Evolutionary conservation across 2,329 filamentous ascomycete species (phyloP), one percentile per base, ranked within the genome.

Genomic region (Penicillium brasilianum): DNA sequence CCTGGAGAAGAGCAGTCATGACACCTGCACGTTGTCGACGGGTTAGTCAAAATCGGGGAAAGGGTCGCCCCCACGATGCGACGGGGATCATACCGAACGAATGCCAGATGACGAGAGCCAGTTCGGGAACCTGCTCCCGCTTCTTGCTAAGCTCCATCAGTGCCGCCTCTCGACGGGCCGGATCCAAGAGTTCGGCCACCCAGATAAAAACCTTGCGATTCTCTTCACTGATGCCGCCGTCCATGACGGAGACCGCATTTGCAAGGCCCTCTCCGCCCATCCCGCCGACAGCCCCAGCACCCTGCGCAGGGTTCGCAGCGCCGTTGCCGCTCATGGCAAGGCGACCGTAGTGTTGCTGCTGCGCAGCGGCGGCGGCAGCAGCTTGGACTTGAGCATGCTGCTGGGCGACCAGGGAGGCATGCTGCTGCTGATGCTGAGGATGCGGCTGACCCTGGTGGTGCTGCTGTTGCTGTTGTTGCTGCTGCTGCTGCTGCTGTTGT

Each of bases 101-200:
- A 78, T 99, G 95, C 95, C 95, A 99, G 64, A 99, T 83, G 63
- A 99, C 97, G 71, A 99, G 83, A 50, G 95, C 95, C 61, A 99
- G 83, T 81, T 99, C 95, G 0, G 95, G 94, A 16, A 99, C 95
- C 79, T 98, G 95, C 80, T 99, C 95, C 59, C 95, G 85, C 85
- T 99, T 99, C 84, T 99, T 99, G 81, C 94, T 98, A 55, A 99
- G 85, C 78, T 99, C 95, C 73, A 99, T 85, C 57, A 99, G 84
- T 53, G 95, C 95, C 4, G 92, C 89, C 81, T 98, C 95, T 65
- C 95, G 87, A 30, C 93, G 93, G 70, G 85, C 88, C 66, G 93
- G 91, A 76, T 93, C 94, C 74, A 98, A 85, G 60, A 97, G 84
- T 76, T 97, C 93, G 57, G 93, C 92, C 66, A 97, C 95, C 84